Conservation (phyloP, 441 rosid species). For the Melastoma candidum region DNA sequence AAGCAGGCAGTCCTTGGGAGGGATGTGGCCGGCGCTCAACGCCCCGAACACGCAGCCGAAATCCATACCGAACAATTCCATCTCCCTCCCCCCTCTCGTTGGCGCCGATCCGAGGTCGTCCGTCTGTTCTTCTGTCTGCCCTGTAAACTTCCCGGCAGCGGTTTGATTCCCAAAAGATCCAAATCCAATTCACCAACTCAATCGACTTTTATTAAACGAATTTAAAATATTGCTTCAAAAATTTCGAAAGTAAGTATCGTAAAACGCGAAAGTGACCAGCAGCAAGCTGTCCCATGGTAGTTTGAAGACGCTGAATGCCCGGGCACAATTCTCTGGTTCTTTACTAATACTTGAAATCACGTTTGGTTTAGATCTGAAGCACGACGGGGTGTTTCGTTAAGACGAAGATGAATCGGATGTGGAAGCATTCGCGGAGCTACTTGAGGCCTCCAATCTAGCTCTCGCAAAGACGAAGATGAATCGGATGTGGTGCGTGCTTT, state of each 20-base stretch:
- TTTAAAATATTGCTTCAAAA: too few species aligned
- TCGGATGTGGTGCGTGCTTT: slow-evolving; percentile 24
- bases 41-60: slow-evolving; percentile 5
- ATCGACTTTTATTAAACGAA: too few species aligned
- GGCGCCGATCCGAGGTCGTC: neutral
- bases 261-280: too few species aligned
- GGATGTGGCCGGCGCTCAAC: slow-evolving; percentile 7
- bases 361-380: neutral
- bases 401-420: neutral
- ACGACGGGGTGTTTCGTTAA: slow-evolving; percentile 2
- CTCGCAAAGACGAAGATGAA: slow-evolving; percentile 22
- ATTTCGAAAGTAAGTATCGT: too few species aligned
- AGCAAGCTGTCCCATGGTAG: slow-evolving; percentile 23
- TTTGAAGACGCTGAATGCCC: neutral
- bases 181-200: too few species aligned
- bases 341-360: neutral
- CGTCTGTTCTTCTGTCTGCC: too few species aligned
- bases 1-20: slow-evolving; percentile 6
- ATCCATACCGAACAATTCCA: slow-evolving; percentile 9
- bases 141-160: too few species aligned
- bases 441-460: slow-evolving; percentile 34
- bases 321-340: too few species aligned
- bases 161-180: too few species aligned
- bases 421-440: slow-evolving; percentile 27
- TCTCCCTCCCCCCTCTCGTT: neutral